Conservation (phyloP, 805 yeast species). For the Jamesozyma rosinii region DNA sequence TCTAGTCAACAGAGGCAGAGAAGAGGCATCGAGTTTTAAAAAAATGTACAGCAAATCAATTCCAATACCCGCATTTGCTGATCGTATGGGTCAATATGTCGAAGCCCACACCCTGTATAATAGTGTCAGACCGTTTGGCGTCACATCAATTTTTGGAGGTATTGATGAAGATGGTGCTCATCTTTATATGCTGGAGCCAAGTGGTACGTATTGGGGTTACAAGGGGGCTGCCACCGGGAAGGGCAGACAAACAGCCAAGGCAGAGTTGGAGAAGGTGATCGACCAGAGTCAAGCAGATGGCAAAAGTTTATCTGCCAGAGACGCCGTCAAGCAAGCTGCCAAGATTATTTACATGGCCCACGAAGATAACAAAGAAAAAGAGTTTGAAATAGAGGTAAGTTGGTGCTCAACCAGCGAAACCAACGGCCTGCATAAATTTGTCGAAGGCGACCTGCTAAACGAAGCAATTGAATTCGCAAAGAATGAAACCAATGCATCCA, state of each 20-base stretch:
- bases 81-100: slow-evolving; percentile 80
- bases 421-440: slow-evolving; percentile 65
- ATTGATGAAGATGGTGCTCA: slow-evolving; percentile 85
- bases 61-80: slow-evolving; percentile 72
- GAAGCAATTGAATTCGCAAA: slow-evolving; percentile 82
- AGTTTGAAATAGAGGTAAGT: slow-evolving; percentile 86
- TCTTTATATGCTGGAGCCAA: slow-evolving; percentile 93
- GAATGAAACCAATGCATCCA: slow-evolving; percentile 47
- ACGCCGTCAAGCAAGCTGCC: slow-evolving; percentile 91
- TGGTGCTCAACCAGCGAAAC: slow-evolving; percentile 80
- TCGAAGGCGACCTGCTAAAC: slow-evolving; percentile 67
- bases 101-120: slow-evolving; percentile 93
- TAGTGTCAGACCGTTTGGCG: slow-evolving; percentile 96
- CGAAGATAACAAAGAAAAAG: slow-evolving; percentile 96
- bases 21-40: slow-evolving; percentile 76
- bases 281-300: slow-evolving; percentile 13
- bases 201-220: slow-evolving; percentile 97
- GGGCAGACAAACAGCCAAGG: slow-evolving; percentile 96
- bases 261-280: slow-evolving; percentile 80
- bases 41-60: slow-evolving; percentile 67
- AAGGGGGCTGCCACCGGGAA: slow-evolving; percentile 96
- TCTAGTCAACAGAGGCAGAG: slow-evolving; percentile 83
- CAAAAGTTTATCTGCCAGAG: slow-evolving; percentile 55
- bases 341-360: slow-evolving; percentile 88
- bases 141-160: slow-evolving; percentile 88